Evolutionary conservation across 306 rosid species (phyloP).

Genomic region (Medicago lupulina): DNA sequence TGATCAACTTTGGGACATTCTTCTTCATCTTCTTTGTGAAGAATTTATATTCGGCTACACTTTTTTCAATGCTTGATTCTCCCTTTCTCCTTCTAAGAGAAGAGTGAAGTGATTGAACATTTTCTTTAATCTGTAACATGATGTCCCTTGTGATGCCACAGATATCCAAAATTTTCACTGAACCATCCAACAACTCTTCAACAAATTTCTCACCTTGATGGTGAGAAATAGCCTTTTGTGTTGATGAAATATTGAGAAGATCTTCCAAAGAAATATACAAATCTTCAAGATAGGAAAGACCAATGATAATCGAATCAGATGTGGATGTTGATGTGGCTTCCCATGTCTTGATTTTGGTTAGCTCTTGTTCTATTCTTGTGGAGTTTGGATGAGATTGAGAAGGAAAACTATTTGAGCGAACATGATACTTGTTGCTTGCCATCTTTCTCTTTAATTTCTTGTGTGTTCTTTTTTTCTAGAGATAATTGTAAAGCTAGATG

Average conservation of each 20-base stretch:
- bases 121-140: slow-evolving; percentile 56
- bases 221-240: slow-evolving; percentile 55
- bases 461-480: not conserved
- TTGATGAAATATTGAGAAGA: slow-evolving; percentile 67
- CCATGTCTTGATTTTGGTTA: slow-evolving; percentile 54
- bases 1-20: slow-evolving; percentile 50
- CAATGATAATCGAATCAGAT: slow-evolving; percentile 47
- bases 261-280: slow-evolving; percentile 59
- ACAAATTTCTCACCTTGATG: slow-evolving; percentile 47
- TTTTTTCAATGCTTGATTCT: slow-evolving; percentile 52
- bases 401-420: slow-evolving; percentile 74
- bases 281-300: slow-evolving; percentile 58
- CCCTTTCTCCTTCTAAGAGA: slow-evolving; percentile 70
- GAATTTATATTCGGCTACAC: slow-evolving; percentile 45
- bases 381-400: slow-evolving; percentile 67
- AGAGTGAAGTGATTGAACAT: slow-evolving; percentile 62
- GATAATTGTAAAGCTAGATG: not conserved
- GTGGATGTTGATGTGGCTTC: slow-evolving; percentile 45
- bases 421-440: slow-evolving; percentile 52
- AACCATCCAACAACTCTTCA: slow-evolving; percentile 73
- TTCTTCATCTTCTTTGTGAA: slow-evolving; percentile 69
- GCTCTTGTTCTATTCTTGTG: slow-evolving; percentile 55
- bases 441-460: slow-evolving; percentile 32
- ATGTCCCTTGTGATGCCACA: slow-evolving; percentile 69
- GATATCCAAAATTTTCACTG: slow-evolving; percentile 63